Conservation (phyloP, 306 rosid species). For the Prunus dulcis region DNA sequence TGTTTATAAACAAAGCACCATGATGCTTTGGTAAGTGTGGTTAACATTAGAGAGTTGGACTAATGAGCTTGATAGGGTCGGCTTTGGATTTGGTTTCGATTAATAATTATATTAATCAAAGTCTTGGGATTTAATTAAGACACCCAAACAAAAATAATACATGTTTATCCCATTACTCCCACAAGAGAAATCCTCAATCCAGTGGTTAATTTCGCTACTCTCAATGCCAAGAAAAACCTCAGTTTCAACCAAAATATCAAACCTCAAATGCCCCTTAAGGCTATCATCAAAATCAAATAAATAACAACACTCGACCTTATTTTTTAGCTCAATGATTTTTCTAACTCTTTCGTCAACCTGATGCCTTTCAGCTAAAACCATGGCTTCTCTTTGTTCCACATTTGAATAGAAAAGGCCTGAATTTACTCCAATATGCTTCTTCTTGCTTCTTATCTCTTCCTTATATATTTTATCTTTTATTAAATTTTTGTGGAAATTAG, state of each 20-base stretch:
- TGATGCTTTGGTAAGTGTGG: too few species aligned
- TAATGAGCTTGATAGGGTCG: too few species aligned
- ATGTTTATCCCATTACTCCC: conserved; percentile 68
- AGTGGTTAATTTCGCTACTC: conserved; percentile 47
- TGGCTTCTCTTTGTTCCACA: conserved; percentile 93
- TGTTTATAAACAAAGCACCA: too few species aligned
- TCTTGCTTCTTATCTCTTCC: too few species aligned
- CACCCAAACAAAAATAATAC: too few species aligned
- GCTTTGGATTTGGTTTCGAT: too few species aligned
- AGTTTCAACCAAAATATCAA: conserved; percentile 89
- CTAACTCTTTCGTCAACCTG: conserved; percentile 84
- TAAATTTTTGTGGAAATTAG: too few species aligned
- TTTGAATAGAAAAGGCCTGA: conserved; percentile 97
- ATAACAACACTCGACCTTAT: conserved; percentile 45
- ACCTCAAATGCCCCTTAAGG: conserved; percentile 83
- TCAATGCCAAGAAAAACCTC: conserved; percentile 63
- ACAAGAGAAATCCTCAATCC: conserved; percentile 94
- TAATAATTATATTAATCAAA: too few species aligned
- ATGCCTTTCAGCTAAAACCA: conserved; percentile 92
- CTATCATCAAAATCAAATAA: conserved; percentile 88
- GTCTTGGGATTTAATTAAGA: too few species aligned
- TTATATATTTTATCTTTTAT: too few species aligned
- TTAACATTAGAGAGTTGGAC: too few species aligned
- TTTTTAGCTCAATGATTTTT: conserved; percentile 82
- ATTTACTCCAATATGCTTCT: conserved; percentile 52